These are phyloP conservation scores for Huntiella savannae DNA, from an alignment of 2,329 filamentous ascomycete genomes.

Conservation along the genomic window DNA sequence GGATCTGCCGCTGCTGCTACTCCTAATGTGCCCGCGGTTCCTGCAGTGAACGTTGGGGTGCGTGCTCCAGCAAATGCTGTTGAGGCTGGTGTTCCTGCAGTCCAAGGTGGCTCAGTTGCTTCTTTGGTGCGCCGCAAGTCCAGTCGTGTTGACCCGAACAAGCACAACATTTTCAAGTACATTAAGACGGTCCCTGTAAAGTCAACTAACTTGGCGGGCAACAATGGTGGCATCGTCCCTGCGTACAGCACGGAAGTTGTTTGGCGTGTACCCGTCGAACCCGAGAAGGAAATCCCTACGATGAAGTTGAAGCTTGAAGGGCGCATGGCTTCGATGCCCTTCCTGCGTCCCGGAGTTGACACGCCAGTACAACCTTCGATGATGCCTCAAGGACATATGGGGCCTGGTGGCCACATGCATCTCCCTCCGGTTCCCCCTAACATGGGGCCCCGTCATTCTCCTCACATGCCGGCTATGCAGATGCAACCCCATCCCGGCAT, in stretches of 20 bases:
- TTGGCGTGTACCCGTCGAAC: slow-evolving; percentile 54
- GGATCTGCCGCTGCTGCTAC: slow-evolving; percentile 4
- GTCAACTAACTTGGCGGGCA: slow-evolving; percentile 35
- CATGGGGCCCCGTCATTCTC: slow-evolving; percentile 31
- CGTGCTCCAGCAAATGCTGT: background rate
- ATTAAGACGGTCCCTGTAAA: slow-evolving; percentile 37
- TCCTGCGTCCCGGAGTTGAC: slow-evolving; percentile 29
- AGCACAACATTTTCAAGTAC: slow-evolving; percentile 36
- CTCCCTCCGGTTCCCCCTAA: slow-evolving; percentile 31
- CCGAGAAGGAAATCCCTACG: slow-evolving; percentile 47
- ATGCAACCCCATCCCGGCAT: slow-evolving; percentile 53
- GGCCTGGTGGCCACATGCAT: slow-evolving; percentile 51
- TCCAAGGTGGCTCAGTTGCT: slow-evolving; percentile 10
- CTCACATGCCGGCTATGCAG: slow-evolving; percentile 60
- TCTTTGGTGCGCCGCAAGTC: slow-evolving; percentile 51
- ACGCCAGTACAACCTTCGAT: slow-evolving; percentile 52
- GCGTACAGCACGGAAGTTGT: slow-evolving; percentile 71
- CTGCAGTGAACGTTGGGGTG: background rate
- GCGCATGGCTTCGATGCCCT: slow-evolving; percentile 50
- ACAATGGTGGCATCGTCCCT: slow-evolving; percentile 66
- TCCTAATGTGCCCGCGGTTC: background rate
- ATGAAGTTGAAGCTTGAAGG: slow-evolving; percentile 53
- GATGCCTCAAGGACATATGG: slow-evolving; percentile 58
- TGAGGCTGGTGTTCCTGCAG: background rate
- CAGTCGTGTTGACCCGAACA: slow-evolving; percentile 50